Evolutionary conservation across 179 eudicot species (phyloP), one percentile per base, ranked within the genome.

Genomic region (Amaranthus tricolor): DNA sequence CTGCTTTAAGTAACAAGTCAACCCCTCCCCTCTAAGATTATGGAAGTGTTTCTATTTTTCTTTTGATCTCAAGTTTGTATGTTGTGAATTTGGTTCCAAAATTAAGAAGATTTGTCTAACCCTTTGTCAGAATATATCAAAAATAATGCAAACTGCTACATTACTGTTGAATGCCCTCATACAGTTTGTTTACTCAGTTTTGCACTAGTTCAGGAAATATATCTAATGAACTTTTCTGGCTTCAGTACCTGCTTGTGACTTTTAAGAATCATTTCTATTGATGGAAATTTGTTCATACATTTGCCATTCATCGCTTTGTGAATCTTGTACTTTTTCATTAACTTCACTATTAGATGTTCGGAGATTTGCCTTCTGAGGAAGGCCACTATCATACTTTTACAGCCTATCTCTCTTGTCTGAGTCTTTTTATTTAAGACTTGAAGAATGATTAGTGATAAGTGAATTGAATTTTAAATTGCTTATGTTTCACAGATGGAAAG

Each of bases 401-500:
- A 31, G 40, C 40, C 40, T 31, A 31, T 31, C 24, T 21, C 10
- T 21, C 0, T 10, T 60, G 3, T 61, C 4, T 21, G 6, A 21
- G n/a, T n/a, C n/a, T 7, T 31, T 31, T 11, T 0, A 11, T 62
- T 62, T 0, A 31, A 62, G 45, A 21, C 17, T 48, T 72, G 75
- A 67, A 66, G 49, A 52, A 66, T 57, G 31, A 52, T 47, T 10
- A 24, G 2, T 10, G 15, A 24, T 7, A 19, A 17, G 50, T n/a
- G 7, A 1, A n/a, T 15, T n/a, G 5, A 8, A 47, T 6, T 43
- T 45, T 59, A 6, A 44, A 20, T 21, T 66, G 44, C 50, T 66
- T 76, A 17, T 43, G 13, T 62, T 71, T 66, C 44, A 17, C 65
- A 77, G 80, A 62, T 64, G 75, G 64, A 49, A 76, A 74, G 83